phyloP scores from a whole-genome alignment of 306 rosid species.

The Dalbergia oliveri region DNA sequence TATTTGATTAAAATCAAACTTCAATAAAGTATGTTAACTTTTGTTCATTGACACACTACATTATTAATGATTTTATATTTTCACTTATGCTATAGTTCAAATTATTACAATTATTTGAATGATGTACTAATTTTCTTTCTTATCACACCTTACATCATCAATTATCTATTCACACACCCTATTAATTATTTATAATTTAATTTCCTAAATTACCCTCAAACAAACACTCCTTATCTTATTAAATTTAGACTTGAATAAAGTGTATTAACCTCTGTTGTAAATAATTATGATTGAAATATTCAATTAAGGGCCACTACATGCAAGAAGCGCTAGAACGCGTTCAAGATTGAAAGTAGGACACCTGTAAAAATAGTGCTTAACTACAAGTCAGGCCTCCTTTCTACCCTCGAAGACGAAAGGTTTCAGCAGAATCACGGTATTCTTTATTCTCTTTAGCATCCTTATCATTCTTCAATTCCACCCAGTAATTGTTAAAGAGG shows the following conservation, averaged over 20 bases:
- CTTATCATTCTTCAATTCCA: conserved; percentile 42
- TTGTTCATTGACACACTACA: no score
- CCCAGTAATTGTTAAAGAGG: conserved; percentile 15
- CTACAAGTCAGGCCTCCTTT: neutral
- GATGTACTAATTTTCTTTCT: no score
- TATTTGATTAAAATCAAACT: no score
- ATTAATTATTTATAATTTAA: no score
- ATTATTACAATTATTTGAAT: no score
- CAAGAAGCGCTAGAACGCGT: neutral
- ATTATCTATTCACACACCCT: no score
- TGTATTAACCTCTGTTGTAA: neutral
- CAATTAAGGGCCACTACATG: neutral
- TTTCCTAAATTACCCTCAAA: no score
- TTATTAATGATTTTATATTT: no score
- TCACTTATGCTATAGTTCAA: no score
- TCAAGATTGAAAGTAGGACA: neutral
- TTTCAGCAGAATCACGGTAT: neutral
- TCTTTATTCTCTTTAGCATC: conserved; percentile 45
- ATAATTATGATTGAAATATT: neutral
- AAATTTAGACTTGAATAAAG: neutral
- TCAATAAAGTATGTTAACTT: no score
- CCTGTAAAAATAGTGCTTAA: neutral
- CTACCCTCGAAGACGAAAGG: conserved; percentile 30
- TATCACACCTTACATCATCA: no score
- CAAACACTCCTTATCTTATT: no score